phyloP scores from a whole-genome alignment of 345 rosid genomes.

The Populus davidiana region DNA sequence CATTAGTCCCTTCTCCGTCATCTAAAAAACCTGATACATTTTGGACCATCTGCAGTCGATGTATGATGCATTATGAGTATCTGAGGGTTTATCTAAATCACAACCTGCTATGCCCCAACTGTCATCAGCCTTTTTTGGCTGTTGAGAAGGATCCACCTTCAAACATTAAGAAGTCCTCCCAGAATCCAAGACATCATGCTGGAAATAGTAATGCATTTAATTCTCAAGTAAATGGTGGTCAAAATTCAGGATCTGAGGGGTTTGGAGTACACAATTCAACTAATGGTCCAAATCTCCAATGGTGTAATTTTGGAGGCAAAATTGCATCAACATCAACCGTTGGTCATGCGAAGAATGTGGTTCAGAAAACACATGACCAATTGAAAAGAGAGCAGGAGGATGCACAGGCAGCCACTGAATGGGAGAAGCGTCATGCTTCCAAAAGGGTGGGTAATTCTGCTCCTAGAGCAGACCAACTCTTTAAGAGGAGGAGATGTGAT shows the following conservation, averaged over 20 bases:
- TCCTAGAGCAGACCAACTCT: slow-evolving; percentile 31
- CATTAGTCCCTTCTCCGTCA: slow-evolving; percentile 29
- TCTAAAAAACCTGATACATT: slow-evolving; percentile 52
- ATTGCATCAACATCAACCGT: slow-evolving; percentile 24
- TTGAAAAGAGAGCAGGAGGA: slow-evolving; percentile 43
- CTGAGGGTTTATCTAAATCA: slow-evolving; percentile 72
- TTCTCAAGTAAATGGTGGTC: slow-evolving; percentile 23
- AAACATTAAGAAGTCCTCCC: slow-evolving; percentile 40
- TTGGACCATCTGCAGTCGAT: slow-evolving; percentile 77
- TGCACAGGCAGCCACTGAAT: slow-evolving; percentile 24
- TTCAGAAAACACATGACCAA: slow-evolving; percentile 37
- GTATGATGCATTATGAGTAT: slow-evolving; percentile 80
- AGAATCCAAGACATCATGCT: slow-evolving; percentile 36
- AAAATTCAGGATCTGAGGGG: slow-evolving; percentile 7
- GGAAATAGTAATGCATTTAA: slow-evolving; percentile 26
- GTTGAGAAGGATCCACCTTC: slow-evolving; percentile 68
- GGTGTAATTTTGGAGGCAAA: slow-evolving; percentile 33
- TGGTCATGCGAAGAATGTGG: slow-evolving; percentile 36
- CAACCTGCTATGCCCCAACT: slow-evolving; percentile 73
- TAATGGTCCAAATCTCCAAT: slow-evolving; percentile 26
- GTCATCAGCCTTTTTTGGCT: slow-evolving; percentile 65
- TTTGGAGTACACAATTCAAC: slow-evolving; percentile 17
- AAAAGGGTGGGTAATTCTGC: slow-evolving; percentile 22
- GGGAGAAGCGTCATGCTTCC: neutral
- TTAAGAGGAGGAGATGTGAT: slow-evolving; percentile 47